Evolutionary conservation across 768 basidiomycete genomes (phyloP).

Genomic region (Tulasnella sp.): DNA sequence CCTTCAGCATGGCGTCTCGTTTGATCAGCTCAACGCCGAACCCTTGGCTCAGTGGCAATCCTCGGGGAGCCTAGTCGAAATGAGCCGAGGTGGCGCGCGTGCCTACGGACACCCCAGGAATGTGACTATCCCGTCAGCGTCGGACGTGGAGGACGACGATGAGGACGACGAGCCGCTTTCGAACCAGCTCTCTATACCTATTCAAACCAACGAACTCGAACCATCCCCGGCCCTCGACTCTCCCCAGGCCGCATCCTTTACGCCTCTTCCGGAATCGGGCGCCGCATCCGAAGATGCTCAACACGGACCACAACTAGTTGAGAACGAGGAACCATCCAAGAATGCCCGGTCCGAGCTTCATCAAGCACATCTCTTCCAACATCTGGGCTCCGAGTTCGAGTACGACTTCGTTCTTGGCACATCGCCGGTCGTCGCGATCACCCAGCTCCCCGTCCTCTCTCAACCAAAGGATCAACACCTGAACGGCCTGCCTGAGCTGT

Average conservation of each 20-base stretch:
- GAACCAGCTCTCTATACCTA: not conserved
- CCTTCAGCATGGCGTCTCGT: not conserved
- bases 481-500: not conserved
- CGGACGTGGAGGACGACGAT: not conserved
- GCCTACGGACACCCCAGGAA: not conserved
- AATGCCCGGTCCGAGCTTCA: not conserved
- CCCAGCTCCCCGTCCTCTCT: conserved; percentile 9
- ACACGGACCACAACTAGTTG: not conserved
- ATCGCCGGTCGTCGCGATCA: conserved; percentile 4
- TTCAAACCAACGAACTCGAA: conserved; percentile 4
- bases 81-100: not conserved
- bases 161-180: conserved; percentile 6
- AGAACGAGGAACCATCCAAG: conserved; percentile 7
- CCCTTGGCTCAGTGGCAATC: not conserved
- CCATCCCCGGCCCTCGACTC: conserved; percentile 16
- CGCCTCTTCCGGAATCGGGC: not conserved
- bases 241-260: not conserved
- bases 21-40: not conserved
- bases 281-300: not conserved
- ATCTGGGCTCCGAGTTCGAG: conserved; percentile 7
- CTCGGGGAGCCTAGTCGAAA: not conserved
- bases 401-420: not conserved
- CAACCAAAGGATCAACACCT: conserved; percentile 15
- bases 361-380: not conserved
- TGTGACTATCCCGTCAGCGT: not conserved